Base-by-base conservation (phyloP, 306 rosid genomes). In the Boehmeria nivea region DNA sequence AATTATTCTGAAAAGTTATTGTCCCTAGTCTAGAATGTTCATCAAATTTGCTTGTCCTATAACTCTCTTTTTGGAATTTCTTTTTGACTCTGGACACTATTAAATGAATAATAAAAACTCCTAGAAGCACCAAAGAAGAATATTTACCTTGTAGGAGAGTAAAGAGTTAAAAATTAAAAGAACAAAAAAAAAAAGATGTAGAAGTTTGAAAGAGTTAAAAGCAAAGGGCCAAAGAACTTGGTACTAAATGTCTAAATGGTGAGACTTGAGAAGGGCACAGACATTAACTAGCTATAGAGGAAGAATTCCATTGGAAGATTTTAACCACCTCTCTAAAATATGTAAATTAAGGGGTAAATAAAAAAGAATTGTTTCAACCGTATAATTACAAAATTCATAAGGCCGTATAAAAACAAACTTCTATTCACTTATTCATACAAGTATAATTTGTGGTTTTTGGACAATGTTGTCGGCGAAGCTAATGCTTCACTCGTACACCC, bases 211-310 rank as follows among this genome's bases (percentile, higher is more conserved):
- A n/a, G n/a, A n/a, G n/a, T n/a, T n/a, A n/a, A n/a, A n/a, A n/a
- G n/a, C n/a, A n/a, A n/a, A n/a, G n/a, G n/a, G n/a, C n/a, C n/a
- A n/a, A n/a, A n/a, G n/a, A n/a, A n/a, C n/a, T n/a, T n/a, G n/a
- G n/a, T n/a, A n/a, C n/a, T n/a, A n/a, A n/a, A n/a, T n/a, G n/a
- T n/a, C n/a, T n/a, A n/a, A n/a, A n/a, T n/a, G n/a, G n/a, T n/a
- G n/a, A n/a, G n/a, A n/a, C n/a, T n/a, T n/a, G 50, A 60, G 52
- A 24, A 24, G 48, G 51, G 56, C 60, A 53, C 67, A 42, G 59
- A 12, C 18, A 45, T 60, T 31, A 57, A 34, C 17, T 39, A 62
- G 62, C 54, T n/a, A n/a, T n/a, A n/a, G n/a, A n/a, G n/a, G 15
- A 28, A 64, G 56, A 31, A 18, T 6, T 12, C 20, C 8, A 2